Evolutionary conservation across 2,329 filamentous ascomycete species (phyloP), one percentile per base, ranked within the genome.

Genomic region (Dactylellina cionopaga): DNA sequence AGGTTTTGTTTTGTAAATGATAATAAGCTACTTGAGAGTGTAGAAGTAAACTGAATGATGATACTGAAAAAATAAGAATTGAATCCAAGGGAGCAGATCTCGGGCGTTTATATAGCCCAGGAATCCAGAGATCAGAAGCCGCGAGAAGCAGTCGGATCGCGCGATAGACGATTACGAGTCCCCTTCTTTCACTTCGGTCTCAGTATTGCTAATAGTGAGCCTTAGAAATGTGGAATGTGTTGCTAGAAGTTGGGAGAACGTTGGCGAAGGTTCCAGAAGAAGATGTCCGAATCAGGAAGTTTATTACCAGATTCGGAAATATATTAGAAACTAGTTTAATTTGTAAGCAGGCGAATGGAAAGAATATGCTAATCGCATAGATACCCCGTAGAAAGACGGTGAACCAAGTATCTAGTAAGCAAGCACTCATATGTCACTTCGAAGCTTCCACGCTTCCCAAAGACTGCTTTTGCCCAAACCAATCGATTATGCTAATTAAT

Each of bases 181-280:
- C 52, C 17, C 31, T 41, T 15, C n/a, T n/a, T n/a, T n/a, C n/a
- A n/a, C n/a, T n/a, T n/a, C n/a, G n/a, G n/a, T n/a, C n/a, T n/a
- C n/a, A n/a, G 41, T 19, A 41, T 39, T 55, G 41, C 33, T 35
- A 55, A 55, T 25, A 7, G 22, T 33, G 17, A 27, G 33, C 51
- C 51, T 66, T 66, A 58, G 62, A 66, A 66, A 66, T 66, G 62
- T 52, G 47, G 51, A 37, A 51, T 59, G 56, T 56, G 56, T 70
- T 63, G 56, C 65, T 13, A 46, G 65, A 62, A 63, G 22, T 9
- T 56, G n/a, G 56, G 39, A 51, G 65, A 70, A 63, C 3, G n/a
- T 51, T 43, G 65, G 65, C 22, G 65, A 70, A 70, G 49, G 13
- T 70, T 55, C 56, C 19, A 56, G 65, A 70, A 70, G 22, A 19